These are phyloP conservation scores for Boehmeria nivea DNA, from an alignment of 306 rosid species.

Conservation along the genomic window DNA sequence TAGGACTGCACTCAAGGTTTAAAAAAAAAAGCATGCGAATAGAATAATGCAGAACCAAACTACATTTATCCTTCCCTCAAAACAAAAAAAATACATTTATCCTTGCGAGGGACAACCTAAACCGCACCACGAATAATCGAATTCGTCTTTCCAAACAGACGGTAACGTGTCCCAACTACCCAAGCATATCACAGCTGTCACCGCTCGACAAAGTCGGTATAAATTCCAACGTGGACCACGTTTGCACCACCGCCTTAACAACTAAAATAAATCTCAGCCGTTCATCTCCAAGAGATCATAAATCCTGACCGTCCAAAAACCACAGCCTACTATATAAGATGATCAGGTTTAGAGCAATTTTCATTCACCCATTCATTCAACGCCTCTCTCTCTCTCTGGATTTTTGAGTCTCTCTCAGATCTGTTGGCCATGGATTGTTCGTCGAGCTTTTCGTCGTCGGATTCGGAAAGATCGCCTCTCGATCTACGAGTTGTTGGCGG, in stretches of 20 bases:
- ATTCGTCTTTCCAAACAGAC: no score
- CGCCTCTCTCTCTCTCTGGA: not conserved
- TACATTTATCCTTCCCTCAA: no score
- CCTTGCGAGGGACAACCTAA: no score
- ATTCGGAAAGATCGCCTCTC: conserved; percentile 17
- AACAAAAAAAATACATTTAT: no score
- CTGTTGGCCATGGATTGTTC: not conserved
- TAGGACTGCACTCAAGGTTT: no score
- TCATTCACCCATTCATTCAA: not conserved
- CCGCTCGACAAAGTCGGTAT: no score
- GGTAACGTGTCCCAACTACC: no score
- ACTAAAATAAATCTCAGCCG: not conserved
- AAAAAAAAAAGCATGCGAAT: no score
- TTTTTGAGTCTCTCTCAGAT: not conserved
- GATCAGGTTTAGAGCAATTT: no score
- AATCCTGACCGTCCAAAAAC: conserved; percentile 13
- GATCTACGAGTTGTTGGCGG: conserved; percentile 19
- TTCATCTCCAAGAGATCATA: not conserved
- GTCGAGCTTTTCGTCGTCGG: accelerated
- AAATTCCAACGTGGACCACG: conserved; percentile 14
- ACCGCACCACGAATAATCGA: no score
- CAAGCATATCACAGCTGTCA: no score
- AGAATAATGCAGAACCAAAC: no score
- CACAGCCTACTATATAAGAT: not conserved
- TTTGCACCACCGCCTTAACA: not conserved